Conservation (phyloP, 1,284 basidiomycete genomes). For the Boletus sp. region DNA sequence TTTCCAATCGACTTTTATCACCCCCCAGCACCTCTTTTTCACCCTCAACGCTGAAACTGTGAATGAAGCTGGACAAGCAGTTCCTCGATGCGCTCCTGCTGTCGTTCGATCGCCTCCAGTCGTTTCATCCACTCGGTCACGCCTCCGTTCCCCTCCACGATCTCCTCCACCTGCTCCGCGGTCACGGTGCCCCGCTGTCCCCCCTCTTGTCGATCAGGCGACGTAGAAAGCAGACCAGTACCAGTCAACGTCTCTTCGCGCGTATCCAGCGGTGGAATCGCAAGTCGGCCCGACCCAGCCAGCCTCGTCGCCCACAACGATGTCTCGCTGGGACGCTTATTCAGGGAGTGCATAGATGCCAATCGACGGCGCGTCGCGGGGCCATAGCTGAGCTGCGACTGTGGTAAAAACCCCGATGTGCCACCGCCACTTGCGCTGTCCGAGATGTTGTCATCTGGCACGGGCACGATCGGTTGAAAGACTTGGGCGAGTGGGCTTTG, state of each 20-base stretch:
- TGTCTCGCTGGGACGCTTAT: constrained; percentile 18
- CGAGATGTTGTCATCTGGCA: constrained; percentile 36
- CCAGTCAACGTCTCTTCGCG: constrained; percentile 20
- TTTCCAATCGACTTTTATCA: not conserved
- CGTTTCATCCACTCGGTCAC: constrained; percentile 37
- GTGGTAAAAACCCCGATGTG: constrained; percentile 10
- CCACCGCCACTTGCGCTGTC: constrained; percentile 14
- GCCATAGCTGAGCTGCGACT: constrained; percentile 46
- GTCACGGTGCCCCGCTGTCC: constrained; percentile 30
- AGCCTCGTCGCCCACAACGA: constrained; percentile 7
- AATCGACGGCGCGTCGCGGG: constrained; percentile 55
- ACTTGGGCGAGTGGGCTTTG: constrained; percentile 66
- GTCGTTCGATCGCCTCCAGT: constrained; percentile 55
- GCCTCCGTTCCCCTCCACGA: constrained; percentile 26
- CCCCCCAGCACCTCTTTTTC: too few relatives aligned
- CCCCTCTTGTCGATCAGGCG: constrained; percentile 29
- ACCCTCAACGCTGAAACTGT: constrained; percentile 15
- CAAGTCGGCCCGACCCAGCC: constrained; percentile 22
- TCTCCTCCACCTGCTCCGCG: constrained; percentile 42
- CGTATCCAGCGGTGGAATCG: constrained; percentile 21
- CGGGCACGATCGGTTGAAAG: constrained; percentile 61
- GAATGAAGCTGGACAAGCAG: constrained; percentile 39
- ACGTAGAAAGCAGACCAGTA: constrained; percentile 29
- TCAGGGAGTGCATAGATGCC: constrained; percentile 41
- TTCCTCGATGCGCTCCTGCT: constrained; percentile 62